These are phyloP conservation scores for Pelargonium australe DNA, from an alignment of 441 rosid genomes.

Conservation along the genomic window DNA sequence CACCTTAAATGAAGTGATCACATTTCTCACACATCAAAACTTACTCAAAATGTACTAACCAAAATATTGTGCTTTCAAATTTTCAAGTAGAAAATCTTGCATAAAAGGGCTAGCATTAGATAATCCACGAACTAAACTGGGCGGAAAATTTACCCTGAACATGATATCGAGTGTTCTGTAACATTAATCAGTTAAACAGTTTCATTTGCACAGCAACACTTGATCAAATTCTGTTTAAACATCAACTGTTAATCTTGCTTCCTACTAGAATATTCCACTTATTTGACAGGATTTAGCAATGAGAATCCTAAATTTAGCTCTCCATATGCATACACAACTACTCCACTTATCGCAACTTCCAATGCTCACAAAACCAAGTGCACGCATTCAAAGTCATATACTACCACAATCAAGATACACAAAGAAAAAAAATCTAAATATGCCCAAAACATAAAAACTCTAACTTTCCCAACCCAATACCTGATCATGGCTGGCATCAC, in stretches of 20 bases:
- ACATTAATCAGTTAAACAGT: too few species aligned
- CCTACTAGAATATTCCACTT: not conserved
- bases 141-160: too few species aligned
- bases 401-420: not conserved
- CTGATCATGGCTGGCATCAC: constrained; percentile 55
- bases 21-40: too few species aligned
- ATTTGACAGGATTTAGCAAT: not conserved
- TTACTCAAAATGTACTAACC: too few species aligned
- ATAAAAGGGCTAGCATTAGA: too few species aligned
- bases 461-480: constrained; percentile 24
- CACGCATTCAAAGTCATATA: not conserved
- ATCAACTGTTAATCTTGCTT: not conserved
- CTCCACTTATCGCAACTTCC: not conserved
- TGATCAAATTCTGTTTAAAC: not conserved
- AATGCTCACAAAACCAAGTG: not conserved
- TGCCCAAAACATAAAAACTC: not conserved
- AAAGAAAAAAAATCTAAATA: not conserved
- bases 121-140: too few species aligned
- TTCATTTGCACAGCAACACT: not conserved
- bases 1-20: too few species aligned
- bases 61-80: too few species aligned
- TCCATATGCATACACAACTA: not conserved
- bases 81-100: too few species aligned
- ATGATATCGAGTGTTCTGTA: too few species aligned
- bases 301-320: too few species aligned